phyloP scores from a whole-genome alignment of 495 filamentous ascomycete genomes.

The Aspergillus heteromorphus region DNA sequence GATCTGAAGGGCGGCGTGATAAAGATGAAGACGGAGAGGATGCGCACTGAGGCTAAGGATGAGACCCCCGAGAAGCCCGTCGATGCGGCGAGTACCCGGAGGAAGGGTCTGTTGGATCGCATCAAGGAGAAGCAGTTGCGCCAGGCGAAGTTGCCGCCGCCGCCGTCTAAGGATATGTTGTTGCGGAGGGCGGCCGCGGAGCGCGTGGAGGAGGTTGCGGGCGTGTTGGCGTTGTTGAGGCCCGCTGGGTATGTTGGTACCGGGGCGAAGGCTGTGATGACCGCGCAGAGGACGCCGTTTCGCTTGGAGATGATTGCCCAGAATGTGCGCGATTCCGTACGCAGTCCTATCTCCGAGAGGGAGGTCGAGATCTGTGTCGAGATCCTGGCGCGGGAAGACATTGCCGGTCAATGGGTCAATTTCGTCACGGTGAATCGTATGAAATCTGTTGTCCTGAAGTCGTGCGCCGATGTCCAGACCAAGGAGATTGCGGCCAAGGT shows the following conservation, averaged over 20 bases:
- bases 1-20: constrained; percentile 41
- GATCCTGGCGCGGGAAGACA: constrained; percentile 33
- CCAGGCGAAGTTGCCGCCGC: constrained; percentile 40
- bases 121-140: constrained; percentile 41
- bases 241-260: constrained; percentile 32
- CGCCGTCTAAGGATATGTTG: constrained; percentile 39
- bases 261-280: constrained; percentile 28
- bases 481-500: constrained; percentile 37
- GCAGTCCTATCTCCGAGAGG: constrained; percentile 33
- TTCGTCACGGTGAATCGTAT: constrained; percentile 38
- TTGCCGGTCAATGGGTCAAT: constrained; percentile 42
- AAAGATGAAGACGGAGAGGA: constrained; percentile 34
- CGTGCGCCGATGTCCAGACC: constrained; percentile 34
- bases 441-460: constrained; percentile 42
- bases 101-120: constrained; percentile 38
- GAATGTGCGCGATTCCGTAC: constrained; percentile 36
- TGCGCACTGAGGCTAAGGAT: constrained; percentile 19
- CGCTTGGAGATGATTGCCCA: constrained; percentile 33
- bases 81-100: constrained; percentile 31
- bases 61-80: constrained; percentile 14
- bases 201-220: constrained; percentile 39
- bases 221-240: constrained; percentile 33
- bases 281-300: constrained; percentile 37
- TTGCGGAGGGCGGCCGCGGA: constrained; percentile 35
- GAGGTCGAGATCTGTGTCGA: constrained; percentile 42